These are phyloP conservation scores for Aspergillus carlsbadensis DNA, from an alignment of 495 filamentous ascomycete genomes.

Conservation along the genomic window DNA sequence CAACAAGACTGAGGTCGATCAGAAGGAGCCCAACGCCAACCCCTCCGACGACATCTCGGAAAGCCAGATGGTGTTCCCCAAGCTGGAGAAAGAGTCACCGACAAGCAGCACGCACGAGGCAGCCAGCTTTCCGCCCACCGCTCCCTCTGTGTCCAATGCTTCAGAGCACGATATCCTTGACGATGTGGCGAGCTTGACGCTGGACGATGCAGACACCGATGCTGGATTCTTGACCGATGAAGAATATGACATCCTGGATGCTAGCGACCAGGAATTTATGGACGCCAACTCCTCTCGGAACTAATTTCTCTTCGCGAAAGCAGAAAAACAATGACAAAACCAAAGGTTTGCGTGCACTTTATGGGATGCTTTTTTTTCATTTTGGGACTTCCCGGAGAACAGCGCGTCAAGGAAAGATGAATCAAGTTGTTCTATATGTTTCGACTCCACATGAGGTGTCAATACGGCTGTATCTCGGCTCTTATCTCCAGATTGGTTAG, in stretches of 20 bases:
- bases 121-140: slow-evolving; percentile 24
- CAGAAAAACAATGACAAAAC: background rate
- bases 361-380: background rate
- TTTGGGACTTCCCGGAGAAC: slow-evolving; percentile 7
- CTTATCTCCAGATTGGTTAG: slow-evolving; percentile 10
- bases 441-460: background rate
- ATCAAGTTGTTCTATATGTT: slow-evolving; percentile 9
- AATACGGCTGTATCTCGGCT: slow-evolving; percentile 8
- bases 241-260: slow-evolving; percentile 95
- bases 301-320: slow-evolving; percentile 15
- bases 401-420: slow-evolving; percentile 10
- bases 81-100: slow-evolving; percentile 92
- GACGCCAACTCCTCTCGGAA: slow-evolving; percentile 39
- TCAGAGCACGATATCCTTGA: slow-evolving; percentile 59
- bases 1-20: background rate
- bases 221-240: slow-evolving; percentile 88
- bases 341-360: slow-evolving; percentile 17
- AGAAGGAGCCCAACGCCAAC: slow-evolving; percentile 21
- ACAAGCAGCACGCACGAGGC: slow-evolving; percentile 72
- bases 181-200: slow-evolving; percentile 66
- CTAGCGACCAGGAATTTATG: slow-evolving; percentile 85
- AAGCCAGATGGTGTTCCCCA: slow-evolving; percentile 94
- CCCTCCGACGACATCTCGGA: slow-evolving; percentile 32
- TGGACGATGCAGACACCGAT: slow-evolving; percentile 58
- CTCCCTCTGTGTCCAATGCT: slow-evolving; percentile 35